Percentiles rank a stretch among this genome's conserved stretches.
Evolutionary conservation across 2,329 filamentous ascomycete genomes (phyloP).

Genomic region (Mycosphaerella sp.): DNA sequence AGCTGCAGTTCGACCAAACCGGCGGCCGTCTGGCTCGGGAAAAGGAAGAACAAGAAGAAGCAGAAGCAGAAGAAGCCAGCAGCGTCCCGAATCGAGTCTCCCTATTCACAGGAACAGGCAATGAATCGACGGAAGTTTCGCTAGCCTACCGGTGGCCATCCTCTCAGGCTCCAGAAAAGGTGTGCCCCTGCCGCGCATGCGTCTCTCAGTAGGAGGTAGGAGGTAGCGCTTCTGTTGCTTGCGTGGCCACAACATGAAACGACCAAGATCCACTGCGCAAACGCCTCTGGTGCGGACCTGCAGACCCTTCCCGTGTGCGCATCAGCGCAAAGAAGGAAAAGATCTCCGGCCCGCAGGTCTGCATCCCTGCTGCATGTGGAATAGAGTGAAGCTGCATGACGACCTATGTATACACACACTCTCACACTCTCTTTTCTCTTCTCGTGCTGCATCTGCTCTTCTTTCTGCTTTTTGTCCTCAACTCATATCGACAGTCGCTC

Average conservation of each 20-base stretch:
- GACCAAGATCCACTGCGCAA: conserved; percentile 12
- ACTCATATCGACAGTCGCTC: conserved; percentile 17
- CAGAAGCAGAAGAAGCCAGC: too few species aligned
- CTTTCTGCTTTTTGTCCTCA: conserved; percentile 16
- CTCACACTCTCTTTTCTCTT: conserved; percentile 2
- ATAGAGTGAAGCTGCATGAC: conserved; percentile 1
- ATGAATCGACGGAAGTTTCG: too few species aligned
- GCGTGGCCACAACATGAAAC: conserved; percentile 16
- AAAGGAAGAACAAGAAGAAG: too few species aligned
- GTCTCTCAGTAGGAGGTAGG: not conserved
- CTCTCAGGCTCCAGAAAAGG: too few species aligned
- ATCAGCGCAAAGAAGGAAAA: conserved; percentile 1
- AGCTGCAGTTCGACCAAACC: too few species aligned
- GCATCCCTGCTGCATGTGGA: conserved; percentile 11
- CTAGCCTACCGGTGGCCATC: too few species aligned
- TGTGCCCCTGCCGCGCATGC: too few species aligned
- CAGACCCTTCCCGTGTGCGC: not conserved
- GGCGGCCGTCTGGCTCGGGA: too few species aligned
- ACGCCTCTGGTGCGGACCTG: conserved; percentile 6
- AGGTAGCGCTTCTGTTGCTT: conserved; percentile 9
- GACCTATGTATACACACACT: too few species aligned
- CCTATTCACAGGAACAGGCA: too few species aligned
- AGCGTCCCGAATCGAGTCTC: too few species aligned
- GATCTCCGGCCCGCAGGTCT: conserved; percentile 8
- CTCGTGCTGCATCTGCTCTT: conserved; percentile 4